Evolutionary conservation across 2,329 filamentous ascomycete species (phyloP), one percentile per base, ranked within the genome.

Genomic region (Cladophialophora immunda): DNA sequence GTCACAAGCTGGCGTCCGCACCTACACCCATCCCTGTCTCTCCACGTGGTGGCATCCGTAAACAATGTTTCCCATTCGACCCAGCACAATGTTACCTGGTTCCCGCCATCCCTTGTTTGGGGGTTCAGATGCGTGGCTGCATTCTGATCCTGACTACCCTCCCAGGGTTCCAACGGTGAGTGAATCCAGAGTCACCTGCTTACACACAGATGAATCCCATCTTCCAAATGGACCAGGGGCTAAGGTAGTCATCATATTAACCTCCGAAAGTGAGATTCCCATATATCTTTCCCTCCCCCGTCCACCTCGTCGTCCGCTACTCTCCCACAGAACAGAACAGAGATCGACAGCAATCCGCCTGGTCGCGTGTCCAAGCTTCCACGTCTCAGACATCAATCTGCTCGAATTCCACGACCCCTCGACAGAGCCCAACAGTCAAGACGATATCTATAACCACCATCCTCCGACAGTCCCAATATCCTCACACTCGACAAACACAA

Each of bases 81-180:
- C 29, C 41, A 5, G 41, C 27, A 62, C 60, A 62, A 53, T 62
- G 60, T 47, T 38, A 62, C 60, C 60, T 19, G 19, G 17, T 9
- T 34, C 15, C 36, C 53, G 47, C 52, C 53, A 63, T 55, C 30
- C 60, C 53, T 38, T 19, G 38, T 56, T 54, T 9, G 36, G 52
- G 60, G 60, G 52, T 22, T 57, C 50, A 57, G 54, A 63, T 63
- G 60, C 60, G 60, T 41, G 45, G 22, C 34, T 38, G 47, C 59
- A 45, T 63, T 36, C 6, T 45, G 53, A 19, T 56, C 17, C 55
- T 38, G 50, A 60, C 50, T 45, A 25, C 22, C 45, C 19, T 25
- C 22, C 8, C 45, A 50, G 45, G 45, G 29, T 32, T 54, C 5
- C 30, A n/a, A 62, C 27, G 62, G 62, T 65, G 62, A 60, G 54